These are phyloP conservation scores for Evernia prunastri DNA, from an alignment of 495 filamentous ascomycete species.

Conservation along the genomic window DNA sequence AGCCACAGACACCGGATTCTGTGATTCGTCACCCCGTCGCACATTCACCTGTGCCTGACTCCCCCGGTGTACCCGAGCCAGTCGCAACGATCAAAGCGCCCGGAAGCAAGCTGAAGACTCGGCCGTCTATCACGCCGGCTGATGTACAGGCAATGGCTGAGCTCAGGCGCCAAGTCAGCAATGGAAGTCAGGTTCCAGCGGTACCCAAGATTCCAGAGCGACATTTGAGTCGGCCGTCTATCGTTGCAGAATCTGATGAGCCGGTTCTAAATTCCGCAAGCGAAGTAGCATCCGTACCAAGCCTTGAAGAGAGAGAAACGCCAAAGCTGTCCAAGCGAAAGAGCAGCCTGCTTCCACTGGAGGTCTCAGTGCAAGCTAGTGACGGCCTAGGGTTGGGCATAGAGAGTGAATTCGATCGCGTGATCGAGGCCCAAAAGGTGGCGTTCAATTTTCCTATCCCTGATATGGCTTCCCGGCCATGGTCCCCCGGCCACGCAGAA, in stretches of 20 bases:
- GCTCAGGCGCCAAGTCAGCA: slow-evolving; percentile 75
- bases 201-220: slow-evolving; percentile 56
- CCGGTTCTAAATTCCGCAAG: slow-evolving; percentile 20
- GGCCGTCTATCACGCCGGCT: slow-evolving; percentile 77
- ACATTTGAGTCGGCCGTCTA: slow-evolving; percentile 46
- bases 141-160: slow-evolving; percentile 86
- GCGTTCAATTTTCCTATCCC: slow-evolving; percentile 50
- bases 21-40: slow-evolving; percentile 72
- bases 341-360: slow-evolving; percentile 54
- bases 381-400: slow-evolving; percentile 67
- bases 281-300: slow-evolving; percentile 16
- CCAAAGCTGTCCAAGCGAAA: slow-evolving; percentile 39
- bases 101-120: slow-evolving; percentile 81
- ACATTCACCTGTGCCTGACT: slow-evolving; percentile 42
- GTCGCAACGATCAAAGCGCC: slow-evolving; percentile 86
- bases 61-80: slow-evolving; percentile 67
- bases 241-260: slow-evolving; percentile 34
- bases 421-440: slow-evolving; percentile 99
- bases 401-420: slow-evolving; percentile 86
- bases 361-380: slow-evolving; percentile 55
- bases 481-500: slow-evolving; percentile 22
- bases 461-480: slow-evolving; percentile 22
- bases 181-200: slow-evolving; percentile 45
- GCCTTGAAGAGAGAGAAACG: slow-evolving; percentile 16
- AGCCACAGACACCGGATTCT: slow-evolving; percentile 84